These are phyloP conservation scores for Aspergillus nomiae DNA, from an alignment of 2,329 filamentous ascomycete species.

Conservation along the genomic window DNA sequence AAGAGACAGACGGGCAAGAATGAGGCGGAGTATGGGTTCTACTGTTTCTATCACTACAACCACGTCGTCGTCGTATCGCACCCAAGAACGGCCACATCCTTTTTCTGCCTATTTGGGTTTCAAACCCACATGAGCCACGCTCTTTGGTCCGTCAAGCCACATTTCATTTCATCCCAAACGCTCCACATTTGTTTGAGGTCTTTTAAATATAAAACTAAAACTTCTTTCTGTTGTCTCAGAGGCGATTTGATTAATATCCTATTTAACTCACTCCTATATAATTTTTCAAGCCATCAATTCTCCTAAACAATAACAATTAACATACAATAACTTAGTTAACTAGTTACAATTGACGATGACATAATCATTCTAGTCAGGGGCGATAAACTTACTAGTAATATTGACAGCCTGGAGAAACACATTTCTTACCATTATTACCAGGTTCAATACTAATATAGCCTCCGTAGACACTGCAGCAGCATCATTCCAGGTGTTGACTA, in stretches of 20 bases:
- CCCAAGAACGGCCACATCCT: slow-evolving; percentile 2
- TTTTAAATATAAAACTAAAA: background rate
- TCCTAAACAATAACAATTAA: no score
- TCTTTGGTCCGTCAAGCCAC: slow-evolving; percentile 4
- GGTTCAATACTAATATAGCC: no score
- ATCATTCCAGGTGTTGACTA: background rate
- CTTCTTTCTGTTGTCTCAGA: background rate
- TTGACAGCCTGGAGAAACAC: background rate
- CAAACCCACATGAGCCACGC: slow-evolving; percentile 17
- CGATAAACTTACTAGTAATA: background rate
- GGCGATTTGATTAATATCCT: no score
- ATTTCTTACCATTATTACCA: background rate
- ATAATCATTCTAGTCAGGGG: background rate
- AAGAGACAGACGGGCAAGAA: slow-evolving; percentile 4
- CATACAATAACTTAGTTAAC: no score
- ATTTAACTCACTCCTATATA: no score
- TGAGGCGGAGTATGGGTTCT: slow-evolving; percentile 3
- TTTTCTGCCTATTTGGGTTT: slow-evolving; percentile 17
- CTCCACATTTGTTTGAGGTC: background rate
- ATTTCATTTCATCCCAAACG: background rate
- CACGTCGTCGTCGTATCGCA: slow-evolving; percentile 16
- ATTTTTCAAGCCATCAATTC: no score
- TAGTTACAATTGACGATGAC: background rate
- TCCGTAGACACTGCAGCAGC: background rate
- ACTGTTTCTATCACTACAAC: background rate